Conservation (phyloP, 495 filamentous ascomycete genomes). For the Friedmanniomyces endolithicus region DNA sequence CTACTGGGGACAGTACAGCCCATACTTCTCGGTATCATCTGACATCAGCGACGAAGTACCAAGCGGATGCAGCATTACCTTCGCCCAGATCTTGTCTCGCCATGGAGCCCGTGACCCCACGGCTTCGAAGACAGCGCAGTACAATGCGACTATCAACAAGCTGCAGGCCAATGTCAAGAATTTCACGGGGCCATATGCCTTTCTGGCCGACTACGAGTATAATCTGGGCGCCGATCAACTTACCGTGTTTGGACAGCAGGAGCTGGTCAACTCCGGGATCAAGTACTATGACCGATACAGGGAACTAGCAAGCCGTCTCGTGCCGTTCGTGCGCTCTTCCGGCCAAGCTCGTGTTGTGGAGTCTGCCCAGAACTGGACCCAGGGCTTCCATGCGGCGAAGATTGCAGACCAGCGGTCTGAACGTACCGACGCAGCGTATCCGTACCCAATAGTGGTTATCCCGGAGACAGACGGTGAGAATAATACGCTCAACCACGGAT, state of each 20-base stretch:
- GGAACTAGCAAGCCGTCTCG: slow-evolving; percentile 37
- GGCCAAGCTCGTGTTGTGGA: slow-evolving; percentile 60
- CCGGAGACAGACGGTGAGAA: slow-evolving; percentile 57
- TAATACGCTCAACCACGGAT: slow-evolving; percentile 61
- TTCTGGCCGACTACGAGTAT: slow-evolving; percentile 59
- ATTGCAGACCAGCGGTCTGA: slow-evolving; percentile 6
- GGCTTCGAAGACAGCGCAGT: slow-evolving; percentile 41
- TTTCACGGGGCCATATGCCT: slow-evolving; percentile 47
- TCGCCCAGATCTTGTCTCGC: slow-evolving; percentile 65
- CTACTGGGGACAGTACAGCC: slow-evolving; percentile 63
- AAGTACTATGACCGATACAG: slow-evolving; percentile 63
- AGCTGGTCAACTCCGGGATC: slow-evolving; percentile 62
- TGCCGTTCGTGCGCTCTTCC: slow-evolving; percentile 61
- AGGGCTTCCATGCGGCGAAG: slow-evolving; percentile 55
- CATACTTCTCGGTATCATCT: slow-evolving; percentile 62
- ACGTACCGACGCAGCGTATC: slow-evolving; percentile 25
- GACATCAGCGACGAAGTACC: slow-evolving; percentile 46
- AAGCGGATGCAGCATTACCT: slow-evolving; percentile 53
- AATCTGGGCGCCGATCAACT: slow-evolving; percentile 62
- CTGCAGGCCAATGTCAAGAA: slow-evolving; percentile 47
- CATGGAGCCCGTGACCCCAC: slow-evolving; percentile 81
- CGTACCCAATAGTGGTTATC: slow-evolving; percentile 50
- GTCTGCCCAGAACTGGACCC: slow-evolving; percentile 58
- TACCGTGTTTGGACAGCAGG: slow-evolving; percentile 54
- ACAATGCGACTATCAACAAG: slow-evolving; percentile 42